A percentile compares a stretch with the other conserved stretches of the same genome.
Evolutionary conservation across 768 basidiomycete genomes (phyloP).

Genomic region (Boletus speciosus): DNA sequence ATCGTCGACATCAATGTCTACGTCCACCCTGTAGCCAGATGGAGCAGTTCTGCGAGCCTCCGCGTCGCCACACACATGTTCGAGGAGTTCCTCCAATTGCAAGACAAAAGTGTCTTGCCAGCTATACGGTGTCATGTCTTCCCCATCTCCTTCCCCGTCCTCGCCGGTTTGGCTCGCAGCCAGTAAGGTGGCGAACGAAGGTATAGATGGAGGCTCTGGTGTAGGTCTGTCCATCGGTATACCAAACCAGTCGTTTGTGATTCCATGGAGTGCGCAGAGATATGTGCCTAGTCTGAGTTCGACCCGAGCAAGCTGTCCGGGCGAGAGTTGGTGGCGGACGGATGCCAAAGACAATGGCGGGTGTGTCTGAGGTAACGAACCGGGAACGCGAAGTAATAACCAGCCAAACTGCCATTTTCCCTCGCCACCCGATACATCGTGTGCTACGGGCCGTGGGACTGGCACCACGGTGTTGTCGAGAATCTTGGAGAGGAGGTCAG

Average conservation of each 20-base stretch:
- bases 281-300: conserved; percentile 61
- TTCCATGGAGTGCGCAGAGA: conserved; percentile 60
- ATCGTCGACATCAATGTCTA: conserved; percentile 33
- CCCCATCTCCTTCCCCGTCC: conserved; percentile 12
- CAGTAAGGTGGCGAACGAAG: conserved; percentile 13
- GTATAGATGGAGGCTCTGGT: conserved; percentile 31
- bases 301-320: conserved; percentile 41
- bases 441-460: conserved; percentile 40
- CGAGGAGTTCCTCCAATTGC: conserved; percentile 55
- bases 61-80: conserved; percentile 33
- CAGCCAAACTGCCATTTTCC: conserved; percentile 24
- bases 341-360: conserved; percentile 32
- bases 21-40: conserved; percentile 10
- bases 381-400: conserved; percentile 33
- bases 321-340: conserved; percentile 35
- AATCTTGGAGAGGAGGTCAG: conserved; percentile 41
- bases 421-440: conserved; percentile 40
- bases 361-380: conserved; percentile 32
- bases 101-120: conserved; percentile 75
- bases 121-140: conserved; percentile 42
- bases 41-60: conserved; percentile 13
- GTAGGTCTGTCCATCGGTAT: conserved; percentile 34
- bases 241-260: conserved; percentile 81
- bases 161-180: conserved; percentile 1
- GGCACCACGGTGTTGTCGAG: conserved; percentile 47